phyloP scores from a whole-genome alignment of 73 alveolate genomes.

The Stentor roeselii region DNA sequence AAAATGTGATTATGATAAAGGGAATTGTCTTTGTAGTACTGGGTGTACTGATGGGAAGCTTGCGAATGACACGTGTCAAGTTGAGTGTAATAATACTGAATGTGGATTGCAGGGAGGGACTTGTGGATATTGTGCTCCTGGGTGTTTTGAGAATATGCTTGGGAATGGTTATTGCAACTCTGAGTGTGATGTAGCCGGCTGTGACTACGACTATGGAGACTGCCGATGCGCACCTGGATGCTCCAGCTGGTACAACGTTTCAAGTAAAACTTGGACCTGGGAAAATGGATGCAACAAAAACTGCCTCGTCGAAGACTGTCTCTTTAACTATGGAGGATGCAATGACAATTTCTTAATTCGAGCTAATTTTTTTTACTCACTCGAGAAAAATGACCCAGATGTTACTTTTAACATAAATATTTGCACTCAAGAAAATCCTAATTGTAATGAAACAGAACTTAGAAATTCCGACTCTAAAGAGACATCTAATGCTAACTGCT shows the following conservation, averaged over 20 bases:
- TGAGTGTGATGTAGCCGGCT: not conserved
- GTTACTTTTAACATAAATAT: not conserved
- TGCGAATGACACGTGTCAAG: not conserved
- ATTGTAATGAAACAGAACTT: slow-evolving; percentile 8
- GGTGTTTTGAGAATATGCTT: slow-evolving; percentile 13
- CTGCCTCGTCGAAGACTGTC: not conserved
- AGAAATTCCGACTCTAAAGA: not conserved
- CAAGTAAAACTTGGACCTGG: not conserved
- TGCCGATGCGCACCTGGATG: slow-evolving; percentile 26
- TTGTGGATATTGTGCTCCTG: slow-evolving; percentile 4
- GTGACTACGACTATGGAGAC: slow-evolving; percentile 22
- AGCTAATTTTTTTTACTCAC: not conserved
- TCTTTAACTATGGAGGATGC: not conserved
- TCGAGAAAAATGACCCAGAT: not conserved
- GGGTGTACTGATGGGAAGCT: not conserved
- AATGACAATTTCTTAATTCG: not conserved
- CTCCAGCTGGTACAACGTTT: not conserved
- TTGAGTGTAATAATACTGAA: not conserved
- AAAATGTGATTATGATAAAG: slow-evolving; percentile 6
- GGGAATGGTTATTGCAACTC: not conserved
- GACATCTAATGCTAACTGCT: not conserved
- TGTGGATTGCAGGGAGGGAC: not conserved
- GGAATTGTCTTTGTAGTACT: slow-evolving; percentile 6
- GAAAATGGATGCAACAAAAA: not conserved
- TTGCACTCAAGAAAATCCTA: not conserved